Conservation (phyloP, 1,139 yeast species). For the Zygoascus meyerae region DNA sequence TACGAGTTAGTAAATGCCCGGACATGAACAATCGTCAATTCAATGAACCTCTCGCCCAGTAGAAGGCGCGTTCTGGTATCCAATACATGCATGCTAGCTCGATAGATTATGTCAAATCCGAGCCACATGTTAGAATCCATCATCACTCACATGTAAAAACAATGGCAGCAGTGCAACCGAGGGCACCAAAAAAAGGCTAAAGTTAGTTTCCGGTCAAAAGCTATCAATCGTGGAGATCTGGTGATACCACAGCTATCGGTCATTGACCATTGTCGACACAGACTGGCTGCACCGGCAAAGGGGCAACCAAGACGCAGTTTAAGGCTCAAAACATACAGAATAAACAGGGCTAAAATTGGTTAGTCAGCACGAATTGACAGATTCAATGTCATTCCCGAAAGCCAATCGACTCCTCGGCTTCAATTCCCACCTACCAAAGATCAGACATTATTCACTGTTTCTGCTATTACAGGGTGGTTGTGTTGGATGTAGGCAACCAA, state of each 20-base stretch:
- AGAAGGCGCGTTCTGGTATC: too few relatives aligned
- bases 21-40: too few relatives aligned
- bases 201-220: constrained; percentile 16
- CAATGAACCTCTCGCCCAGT: too few relatives aligned
- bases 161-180: constrained; percentile 99
- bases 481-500: constrained; percentile 3
- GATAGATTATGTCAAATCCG: too few relatives aligned
- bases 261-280: too few relatives aligned
- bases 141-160: constrained; percentile 68
- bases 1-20: too few relatives aligned
- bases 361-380: not conserved
- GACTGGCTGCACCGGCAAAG: not conserved
- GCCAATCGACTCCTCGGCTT: not conserved
- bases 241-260: too few relatives aligned
- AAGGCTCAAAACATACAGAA: constrained; percentile 41
- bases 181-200: constrained; percentile 91
- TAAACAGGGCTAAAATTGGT: constrained; percentile 56
- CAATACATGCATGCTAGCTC: too few relatives aligned
- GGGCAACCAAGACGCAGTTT: not conserved
- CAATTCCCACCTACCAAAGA: constrained; percentile 32
- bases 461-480: not conserved
- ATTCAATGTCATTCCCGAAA: not conserved
- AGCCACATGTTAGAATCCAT: not conserved
- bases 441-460: constrained; percentile 28
- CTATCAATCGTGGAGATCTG: too few relatives aligned